These are phyloP conservation scores for Hondaea fermentalgiana DNA, from an alignment of 108 stramenopile genomes.

Conservation along the genomic window DNA sequence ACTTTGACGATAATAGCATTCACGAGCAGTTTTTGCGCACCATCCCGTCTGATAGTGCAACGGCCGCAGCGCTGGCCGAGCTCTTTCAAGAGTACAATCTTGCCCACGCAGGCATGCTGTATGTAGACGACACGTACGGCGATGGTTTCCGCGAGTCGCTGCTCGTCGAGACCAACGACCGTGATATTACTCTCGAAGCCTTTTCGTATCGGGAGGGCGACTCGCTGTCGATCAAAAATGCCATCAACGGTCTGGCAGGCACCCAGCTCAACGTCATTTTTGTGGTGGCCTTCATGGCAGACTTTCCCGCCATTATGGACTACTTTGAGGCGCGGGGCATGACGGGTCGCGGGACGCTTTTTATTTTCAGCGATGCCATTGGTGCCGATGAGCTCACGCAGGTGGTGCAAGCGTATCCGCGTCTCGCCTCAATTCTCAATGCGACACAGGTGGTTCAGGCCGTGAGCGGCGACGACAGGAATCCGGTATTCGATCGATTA, in stretches of 20 bases:
- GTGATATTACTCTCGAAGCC: neutral
- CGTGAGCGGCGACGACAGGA: neutral
- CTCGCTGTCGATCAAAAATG: neutral
- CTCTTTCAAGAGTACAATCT: neutral
- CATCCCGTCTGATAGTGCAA: neutral
- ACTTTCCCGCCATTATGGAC: neutral
- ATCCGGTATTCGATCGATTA: neutral
- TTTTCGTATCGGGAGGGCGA: neutral
- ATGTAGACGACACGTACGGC: constrained; percentile 10
- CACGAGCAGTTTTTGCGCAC: neutral
- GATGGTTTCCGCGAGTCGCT: neutral
- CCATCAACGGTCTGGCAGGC: neutral
- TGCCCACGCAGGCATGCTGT: neutral
- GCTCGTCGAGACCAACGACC: neutral
- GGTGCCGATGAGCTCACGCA: neutral
- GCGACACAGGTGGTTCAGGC: neutral
- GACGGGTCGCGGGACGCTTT: neutral
- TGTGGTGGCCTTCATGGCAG: neutral
- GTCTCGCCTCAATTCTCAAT: neutral
- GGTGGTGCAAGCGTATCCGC: neutral
- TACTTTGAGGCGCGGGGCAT: neutral
- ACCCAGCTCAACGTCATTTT: neutral
- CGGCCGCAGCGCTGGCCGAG: neutral
- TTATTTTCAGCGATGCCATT: neutral
- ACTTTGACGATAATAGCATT: neutral